phyloP scores from a whole-genome alignment of 129 eudicot species.

The Centaurea solstitialis region DNA sequence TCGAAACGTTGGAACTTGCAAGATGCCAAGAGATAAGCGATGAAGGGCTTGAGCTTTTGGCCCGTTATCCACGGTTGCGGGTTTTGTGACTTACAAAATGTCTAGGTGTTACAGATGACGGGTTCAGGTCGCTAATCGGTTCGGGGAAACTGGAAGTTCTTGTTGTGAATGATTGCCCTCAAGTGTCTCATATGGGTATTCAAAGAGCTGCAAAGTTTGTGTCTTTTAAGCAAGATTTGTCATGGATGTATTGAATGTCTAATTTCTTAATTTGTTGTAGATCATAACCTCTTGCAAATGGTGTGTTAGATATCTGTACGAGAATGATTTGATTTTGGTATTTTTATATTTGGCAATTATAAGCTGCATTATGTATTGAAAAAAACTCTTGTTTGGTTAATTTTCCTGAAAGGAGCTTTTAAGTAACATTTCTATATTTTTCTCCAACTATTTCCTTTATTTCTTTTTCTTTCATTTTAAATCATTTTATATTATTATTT shows the following conservation, averaged over 20 bases:
- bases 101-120: constrained; percentile 71
- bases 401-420: no score
- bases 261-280: neutral
- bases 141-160: constrained; percentile 47
- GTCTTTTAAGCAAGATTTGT: constrained; percentile 62
- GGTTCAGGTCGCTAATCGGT: constrained; percentile 52
- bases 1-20: constrained; percentile 60
- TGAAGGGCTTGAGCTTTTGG: constrained; percentile 60
- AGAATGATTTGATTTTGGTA: no score
- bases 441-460: no score
- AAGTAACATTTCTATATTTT: no score
- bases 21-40: constrained; percentile 81
- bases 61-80: constrained; percentile 35
- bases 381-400: no score
- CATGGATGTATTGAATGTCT: constrained; percentile 64
- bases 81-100: constrained; percentile 66
- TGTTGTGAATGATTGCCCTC: constrained; percentile 78
- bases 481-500: no score
- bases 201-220: constrained; percentile 73
- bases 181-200: constrained; percentile 63
- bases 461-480: no score
- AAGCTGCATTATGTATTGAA: no score
- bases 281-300: neutral
- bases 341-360: no score
- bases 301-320: neutral